These are phyloP conservation scores for Colletotrichum sp. DNA, from an alignment of 2,329 filamentous ascomycete species.

Conservation along the genomic window DNA sequence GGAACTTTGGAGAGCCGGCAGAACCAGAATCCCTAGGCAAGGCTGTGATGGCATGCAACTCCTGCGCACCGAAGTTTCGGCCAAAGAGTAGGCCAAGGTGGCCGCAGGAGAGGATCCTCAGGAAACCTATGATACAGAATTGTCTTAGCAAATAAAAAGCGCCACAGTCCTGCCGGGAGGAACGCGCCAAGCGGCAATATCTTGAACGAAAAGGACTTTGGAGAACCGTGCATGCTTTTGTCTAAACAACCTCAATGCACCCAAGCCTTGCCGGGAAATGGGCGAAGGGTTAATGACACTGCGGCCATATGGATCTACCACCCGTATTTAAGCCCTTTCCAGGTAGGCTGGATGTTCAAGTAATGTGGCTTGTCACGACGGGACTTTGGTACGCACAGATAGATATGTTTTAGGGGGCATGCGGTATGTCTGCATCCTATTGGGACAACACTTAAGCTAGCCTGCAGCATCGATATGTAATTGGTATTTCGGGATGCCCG, in stretches of 20 bases:
- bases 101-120: neutral
- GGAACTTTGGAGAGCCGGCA: neutral
- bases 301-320: neutral
- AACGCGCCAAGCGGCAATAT: neutral
- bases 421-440: accelerated
- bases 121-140: accelerated
- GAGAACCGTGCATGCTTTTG: neutral
- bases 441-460: accelerated
- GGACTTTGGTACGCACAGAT: neutral
- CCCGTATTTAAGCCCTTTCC: accelerated
- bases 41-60: neutral
- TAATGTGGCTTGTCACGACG: neutral
- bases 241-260: neutral
- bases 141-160: neutral
- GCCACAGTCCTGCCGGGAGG: neutral
- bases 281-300: neutral
- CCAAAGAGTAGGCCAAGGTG: neutral
- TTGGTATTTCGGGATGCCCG: neutral
- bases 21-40: neutral
- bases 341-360: neutral
- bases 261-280: neutral
- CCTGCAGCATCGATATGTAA: neutral
- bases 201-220: neutral
- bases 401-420: neutral
- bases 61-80: neutral